phyloP scores from a whole-genome alignment of 1,284 basidiomycete genomes.

The Tylopilus orsonianus region DNA sequence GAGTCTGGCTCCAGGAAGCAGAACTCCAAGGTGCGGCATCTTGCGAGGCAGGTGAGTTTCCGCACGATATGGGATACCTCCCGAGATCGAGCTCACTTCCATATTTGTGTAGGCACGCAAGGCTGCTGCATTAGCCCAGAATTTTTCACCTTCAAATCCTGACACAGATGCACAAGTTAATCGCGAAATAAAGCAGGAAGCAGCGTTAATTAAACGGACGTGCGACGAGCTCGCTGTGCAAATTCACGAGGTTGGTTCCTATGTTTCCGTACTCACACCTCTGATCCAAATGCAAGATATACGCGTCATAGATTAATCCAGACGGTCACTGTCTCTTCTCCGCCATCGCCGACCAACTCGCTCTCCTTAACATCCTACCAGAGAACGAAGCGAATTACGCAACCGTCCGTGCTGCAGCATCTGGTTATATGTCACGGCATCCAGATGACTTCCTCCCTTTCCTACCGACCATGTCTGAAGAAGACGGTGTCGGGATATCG shows the following conservation, averaged over 20 bases:
- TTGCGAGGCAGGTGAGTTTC: slow-evolving; percentile 79
- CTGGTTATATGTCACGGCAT: slow-evolving; percentile 82
- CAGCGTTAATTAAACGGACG: slow-evolving; percentile 62
- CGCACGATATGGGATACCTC: slow-evolving; percentile 4
- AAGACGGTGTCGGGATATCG: slow-evolving; percentile 70
- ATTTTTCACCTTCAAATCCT: slow-evolving; percentile 58
- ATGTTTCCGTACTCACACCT: not conserved
- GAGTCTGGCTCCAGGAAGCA: slow-evolving; percentile 49
- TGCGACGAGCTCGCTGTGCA: slow-evolving; percentile 70
- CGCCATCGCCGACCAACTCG: slow-evolving; percentile 88
- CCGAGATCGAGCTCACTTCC: not conserved
- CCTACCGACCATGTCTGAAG: slow-evolving; percentile 75
- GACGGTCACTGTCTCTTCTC: slow-evolving; percentile 97
- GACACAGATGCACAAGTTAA: slow-evolving; percentile 65
- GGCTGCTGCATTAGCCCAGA: slow-evolving; percentile 65
- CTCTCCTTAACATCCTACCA: slow-evolving; percentile 59
- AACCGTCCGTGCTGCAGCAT: slow-evolving; percentile 68
- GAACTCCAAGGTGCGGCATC: slow-evolving; percentile 71
- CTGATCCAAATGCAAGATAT: slow-evolving; percentile 7
- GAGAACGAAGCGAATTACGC: slow-evolving; percentile 56
- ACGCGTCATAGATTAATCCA: slow-evolving; percentile 69
- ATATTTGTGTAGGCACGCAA: slow-evolving; percentile 64
- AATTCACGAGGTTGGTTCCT: slow-evolving; percentile 63
- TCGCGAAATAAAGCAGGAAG: slow-evolving; percentile 72
- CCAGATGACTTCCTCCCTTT: slow-evolving; percentile 94